Percentiles rank a stretch among this genome's conserved stretches.
Conservation (phyloP, 139 green algal genomes). For the Asterochloris erici region DNA sequence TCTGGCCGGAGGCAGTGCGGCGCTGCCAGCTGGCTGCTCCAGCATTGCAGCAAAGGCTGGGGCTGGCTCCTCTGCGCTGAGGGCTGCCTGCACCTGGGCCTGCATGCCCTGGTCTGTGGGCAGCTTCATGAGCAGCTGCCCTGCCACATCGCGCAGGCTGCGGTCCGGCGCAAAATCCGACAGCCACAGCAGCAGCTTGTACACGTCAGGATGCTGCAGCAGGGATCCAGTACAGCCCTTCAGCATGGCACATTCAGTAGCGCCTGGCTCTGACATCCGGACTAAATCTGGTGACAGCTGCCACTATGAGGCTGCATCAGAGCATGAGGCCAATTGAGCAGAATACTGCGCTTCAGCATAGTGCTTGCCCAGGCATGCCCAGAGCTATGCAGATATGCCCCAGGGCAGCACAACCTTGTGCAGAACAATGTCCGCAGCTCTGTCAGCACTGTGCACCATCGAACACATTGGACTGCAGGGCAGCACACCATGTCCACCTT, state of each 20-base stretch:
- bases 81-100: constrained; percentile 14
- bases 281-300: neutral
- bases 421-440: no score
- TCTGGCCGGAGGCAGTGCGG: constrained; percentile 13
- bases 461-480: no score
- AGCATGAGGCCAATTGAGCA: no score
- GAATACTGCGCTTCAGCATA: no score
- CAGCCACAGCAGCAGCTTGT: constrained; percentile 52
- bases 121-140: constrained; percentile 51
- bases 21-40: neutral
- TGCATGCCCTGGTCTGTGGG: constrained; percentile 48
- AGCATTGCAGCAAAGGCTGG: constrained; percentile 8
- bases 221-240: neutral
- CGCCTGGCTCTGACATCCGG: neutral
- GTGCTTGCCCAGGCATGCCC: no score
- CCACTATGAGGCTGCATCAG: no score
- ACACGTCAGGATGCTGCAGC: constrained; percentile 35
- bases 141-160: constrained; percentile 11
- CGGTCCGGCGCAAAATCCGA: constrained; percentile 30
- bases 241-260: neutral
- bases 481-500: no score
- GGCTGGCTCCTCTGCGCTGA: constrained; percentile 2
- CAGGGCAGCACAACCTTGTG: no score
- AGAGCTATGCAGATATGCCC: no score
- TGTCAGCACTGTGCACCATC: no score